Evolutionary conservation across 352 stramenopile species (phyloP), one percentile per base, ranked within the genome.

Genomic region (Thalassiosira allenii): DNA sequence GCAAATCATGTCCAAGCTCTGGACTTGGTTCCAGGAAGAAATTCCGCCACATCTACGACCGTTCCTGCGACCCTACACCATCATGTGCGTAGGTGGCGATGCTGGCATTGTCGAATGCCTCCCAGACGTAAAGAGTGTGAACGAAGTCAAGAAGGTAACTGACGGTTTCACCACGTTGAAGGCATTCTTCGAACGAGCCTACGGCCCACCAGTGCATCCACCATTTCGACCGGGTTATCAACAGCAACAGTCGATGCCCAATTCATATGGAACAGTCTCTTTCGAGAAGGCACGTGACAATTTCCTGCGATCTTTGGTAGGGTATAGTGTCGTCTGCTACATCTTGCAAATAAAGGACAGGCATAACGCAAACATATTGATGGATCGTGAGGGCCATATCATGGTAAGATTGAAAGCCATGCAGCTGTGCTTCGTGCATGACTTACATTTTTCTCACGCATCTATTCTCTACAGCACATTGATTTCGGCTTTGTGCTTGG

Each of bases 281-380:
- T 84, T 91, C 53, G 83, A 92, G 57, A 85, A 89, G 72, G 91
- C 91, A 14, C 76, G 91, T 69, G 89, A 93, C 20, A 95, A 95
- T 64, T 95, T 95, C 59, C 76, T 95, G 30, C 69, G 88, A 22
- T 93, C 87, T 1, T 79, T 95, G 6, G 91, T 94, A 17, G 91
- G 91, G 17, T 95, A 95, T 70, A 93, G 88, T 84, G 58, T 95
- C 23, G 81, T 99, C 23, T 97, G 92, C 70, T 99, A 99, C 85
- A 96, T 99, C 58, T 87, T 99, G n/a, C 96, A 98, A 87, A 98
- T 99, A 85, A 99, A 99, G 83, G 98, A 99, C 89, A 62, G 93
- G 22, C 96, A 98, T 89, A 99, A 99, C 79, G 97, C 96, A 14
- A 98, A 99, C 64, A 98, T 98, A 63, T 80, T 98, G 58, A 87